These are phyloP conservation scores for Vanderwaltozyma tropicalis DNA, from an alignment of 805 yeast genomes.

Conservation along the genomic window DNA sequence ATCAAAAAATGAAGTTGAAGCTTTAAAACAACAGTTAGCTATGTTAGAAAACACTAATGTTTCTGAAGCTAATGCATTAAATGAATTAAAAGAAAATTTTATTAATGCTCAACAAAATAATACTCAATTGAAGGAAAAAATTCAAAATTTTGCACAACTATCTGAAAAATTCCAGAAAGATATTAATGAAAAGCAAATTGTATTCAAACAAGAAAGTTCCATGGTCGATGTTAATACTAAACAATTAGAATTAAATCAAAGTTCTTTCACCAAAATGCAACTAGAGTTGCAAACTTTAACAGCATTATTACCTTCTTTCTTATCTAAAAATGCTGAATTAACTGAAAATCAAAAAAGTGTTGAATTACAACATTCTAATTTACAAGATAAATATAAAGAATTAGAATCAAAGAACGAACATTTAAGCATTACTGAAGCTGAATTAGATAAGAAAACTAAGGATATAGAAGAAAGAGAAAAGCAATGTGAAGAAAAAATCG, in stretches of 20 bases:
- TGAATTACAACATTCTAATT: conserved; percentile 25
- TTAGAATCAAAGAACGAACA: conserved; percentile 30
- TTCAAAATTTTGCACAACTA: conserved; percentile 60
- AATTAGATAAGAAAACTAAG: conserved; percentile 23
- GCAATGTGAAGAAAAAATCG: conserved; percentile 30
- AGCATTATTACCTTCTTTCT: conserved; percentile 18
- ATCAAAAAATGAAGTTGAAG: conserved; percentile 57
- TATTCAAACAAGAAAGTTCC: conserved; percentile 49
- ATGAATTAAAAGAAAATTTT: conserved; percentile 47
- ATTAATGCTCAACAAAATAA: conserved; percentile 61
- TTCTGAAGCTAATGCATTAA: conserved; percentile 54
- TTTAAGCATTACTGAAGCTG: conserved; percentile 24
- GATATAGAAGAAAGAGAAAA: conserved; percentile 30
- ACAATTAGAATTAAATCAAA: conserved; percentile 53
- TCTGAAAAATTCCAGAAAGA: conserved; percentile 48
- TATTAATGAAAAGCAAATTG: conserved; percentile 40
- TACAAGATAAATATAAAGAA: conserved; percentile 19
- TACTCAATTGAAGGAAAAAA: conserved; percentile 50
- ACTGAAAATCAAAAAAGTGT: conserved; percentile 30
- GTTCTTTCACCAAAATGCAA: conserved; percentile 34
- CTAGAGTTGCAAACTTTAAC: conserved; percentile 31
- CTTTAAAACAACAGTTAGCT: conserved; percentile 60
- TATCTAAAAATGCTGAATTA: conserved; percentile 23
- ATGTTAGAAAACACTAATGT: conserved; percentile 72
- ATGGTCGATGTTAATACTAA: conserved; percentile 53